Conservation (phyloP, 495 filamentous ascomycete genomes). For the Daldinia concentrica region DNA sequence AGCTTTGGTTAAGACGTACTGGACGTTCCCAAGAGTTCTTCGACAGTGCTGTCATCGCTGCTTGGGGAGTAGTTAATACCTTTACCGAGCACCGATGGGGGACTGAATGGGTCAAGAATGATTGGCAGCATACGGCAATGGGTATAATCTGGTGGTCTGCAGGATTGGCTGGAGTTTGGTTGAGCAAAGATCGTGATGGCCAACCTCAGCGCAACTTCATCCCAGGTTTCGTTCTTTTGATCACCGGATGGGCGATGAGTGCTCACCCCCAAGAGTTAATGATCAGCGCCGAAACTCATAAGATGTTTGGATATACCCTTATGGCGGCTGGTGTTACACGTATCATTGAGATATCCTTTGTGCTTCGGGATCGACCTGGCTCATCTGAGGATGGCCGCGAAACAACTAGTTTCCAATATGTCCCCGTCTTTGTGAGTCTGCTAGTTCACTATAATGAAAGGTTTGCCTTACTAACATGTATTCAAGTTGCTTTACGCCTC, state of each 20-base stretch:
- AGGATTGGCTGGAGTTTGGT: conserved; percentile 90
- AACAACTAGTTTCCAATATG: conserved; percentile 89
- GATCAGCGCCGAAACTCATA: conserved; percentile 89
- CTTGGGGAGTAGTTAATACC: conserved; percentile 96
- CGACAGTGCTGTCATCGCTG: conserved; percentile 87
- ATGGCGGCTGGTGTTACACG: conserved; percentile 88
- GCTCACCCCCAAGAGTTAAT: conserved; percentile 83
- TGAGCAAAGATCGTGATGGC: conserved; percentile 84
- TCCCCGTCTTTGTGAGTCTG: conserved; percentile 82
- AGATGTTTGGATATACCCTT: conserved; percentile 92
- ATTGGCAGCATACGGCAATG: conserved; percentile 97
- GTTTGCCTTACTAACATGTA: conserved; percentile 12
- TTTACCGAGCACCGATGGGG: conserved; percentile 99
- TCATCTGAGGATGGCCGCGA: conserved; percentile 64
- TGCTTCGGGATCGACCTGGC: conserved; percentile 74
- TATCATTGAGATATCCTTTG: conserved; percentile 91
- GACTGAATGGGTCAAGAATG: conserved; percentile 86
- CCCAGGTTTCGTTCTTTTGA: conserved; percentile 85
- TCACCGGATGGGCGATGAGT: conserved; percentile 96
- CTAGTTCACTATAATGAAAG: not conserved
- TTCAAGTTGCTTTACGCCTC: conserved; percentile 88
- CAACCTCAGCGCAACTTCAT: conserved; percentile 90
- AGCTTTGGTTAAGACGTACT: conserved; percentile 83
- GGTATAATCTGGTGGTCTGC: conserved; percentile 97
- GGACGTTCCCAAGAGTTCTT: conserved; percentile 97